Evolutionary conservation across 2,329 filamentous ascomycete genomes (phyloP), one percentile per base, ranked within the genome.

Genomic region (Nemania sp.): DNA sequence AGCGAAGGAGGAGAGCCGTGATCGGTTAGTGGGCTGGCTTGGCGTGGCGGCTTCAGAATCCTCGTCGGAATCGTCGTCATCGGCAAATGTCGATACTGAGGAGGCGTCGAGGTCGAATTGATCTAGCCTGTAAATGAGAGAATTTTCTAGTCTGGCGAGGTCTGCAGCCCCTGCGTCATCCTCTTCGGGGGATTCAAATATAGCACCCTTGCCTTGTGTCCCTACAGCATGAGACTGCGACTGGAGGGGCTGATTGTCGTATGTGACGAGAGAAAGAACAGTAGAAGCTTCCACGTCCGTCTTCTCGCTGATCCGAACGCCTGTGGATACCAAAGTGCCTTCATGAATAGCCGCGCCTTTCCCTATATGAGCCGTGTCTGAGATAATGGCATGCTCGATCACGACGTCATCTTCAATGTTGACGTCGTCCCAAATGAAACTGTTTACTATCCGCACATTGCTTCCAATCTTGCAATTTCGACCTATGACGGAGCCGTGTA

Each of bases 351-450:
- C 81, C 65, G 86, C 89, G 49, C 82, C 80, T 63, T 85, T 86
- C 19, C 91, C 91, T 50, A 99, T 74, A 1, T 80, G 75, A 15
- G 81, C 88, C 41, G 84, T 82, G 64, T 86, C 85, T 4, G 89
- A 94, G 49, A 99, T 76, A 36, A 99, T 84, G 1, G 91, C 86
- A 60, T 84, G 81, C 7, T 81, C 79, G 42, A 99, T 76, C 20
- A 80, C 80, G 14, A 87, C 80, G 17, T 86, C 86, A 66, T 97
- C 90, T 1, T 85, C 88, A 61, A 99, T 83, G 5, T 81, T 81
- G 0, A 84, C 85, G 63, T 91, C 83, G 64, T 97, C 90, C 92
- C 93, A 97, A 59, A 99, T 83, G 64, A 91, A 93, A 19, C 90
- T 88, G 62, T 90, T 81, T 42, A 89, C 81, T 56, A 99, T 84